Evolutionary conservation across 1,284 basidiomycete species (phyloP), one percentile per base, ranked within the genome.

Genomic region (Fomitopsis betulina): DNA sequence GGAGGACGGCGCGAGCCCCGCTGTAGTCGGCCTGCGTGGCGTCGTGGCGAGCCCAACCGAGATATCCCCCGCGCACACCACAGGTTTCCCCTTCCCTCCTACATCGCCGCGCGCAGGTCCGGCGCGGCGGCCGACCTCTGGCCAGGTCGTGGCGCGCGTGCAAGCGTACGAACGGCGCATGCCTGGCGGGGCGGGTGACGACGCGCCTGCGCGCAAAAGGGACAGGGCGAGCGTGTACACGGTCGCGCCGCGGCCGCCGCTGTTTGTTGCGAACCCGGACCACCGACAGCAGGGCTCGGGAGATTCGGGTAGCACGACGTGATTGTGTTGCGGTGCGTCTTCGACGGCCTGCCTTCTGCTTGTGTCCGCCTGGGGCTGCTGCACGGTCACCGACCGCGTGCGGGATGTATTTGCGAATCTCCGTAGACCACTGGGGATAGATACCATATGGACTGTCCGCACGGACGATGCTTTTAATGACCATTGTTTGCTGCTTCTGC

Each of bases 191-290:
- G 30, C 53, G 15, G 58, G n/a, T n/a, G n/a, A n/a, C 32, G 27
- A 45, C 42, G 53, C 58, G 55, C 56, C 72, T 5, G 58, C 64
- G 5, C 70, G 68, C 27, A 75, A 75, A 60, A 73, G 75, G 52
- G 70, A 61, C 33, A 67, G 63, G 57, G 64, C 62, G 65, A 70
- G 63, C 69, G 71, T 58, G 55, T 86, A 85, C 67, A 82, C 83
- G 15, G 74, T 86, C 38, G 81, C 78, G 35, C 83, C 81, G 38
- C 76, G 79, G 61, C 73, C 79, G 13, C 80, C 79, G 60, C 73
- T 87, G 19, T 87, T 81, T 63, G 75, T 87, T 53, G 83, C 83
- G 39, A 87, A 87, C 70, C 84, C 85, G 21, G 84, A 86, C 64
- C 71, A 73, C 21, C 53, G 62, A 25, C 59, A 47, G 17, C 17